Evolutionary conservation across 169 alveolate genomes (phyloP), one percentile per base, ranked within the genome.

Genomic region (Ichthyophthirius multifiliis): DNA sequence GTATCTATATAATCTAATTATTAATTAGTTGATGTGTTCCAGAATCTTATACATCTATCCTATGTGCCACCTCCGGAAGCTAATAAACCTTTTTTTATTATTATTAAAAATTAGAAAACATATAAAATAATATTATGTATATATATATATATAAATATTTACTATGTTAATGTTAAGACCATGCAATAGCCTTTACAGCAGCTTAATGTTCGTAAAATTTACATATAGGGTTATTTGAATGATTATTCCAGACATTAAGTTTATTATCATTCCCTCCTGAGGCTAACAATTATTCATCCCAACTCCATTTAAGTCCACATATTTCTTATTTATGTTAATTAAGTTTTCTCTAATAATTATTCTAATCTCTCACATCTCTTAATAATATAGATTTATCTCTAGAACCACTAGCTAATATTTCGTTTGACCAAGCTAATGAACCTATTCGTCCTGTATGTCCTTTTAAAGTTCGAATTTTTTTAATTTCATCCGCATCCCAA

Each of bases 31-130:
- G 75, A 79, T 18, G 99, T 96, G 89, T 97, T 95, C 99, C 99
- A 98, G 75, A 97, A 95, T 18, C 97, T 94, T 16, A 98, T 97
- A 63, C 96, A 90, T 73, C 98, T 90, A 88, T 98, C 99, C 20
- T 98, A 98, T 15, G 99, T 96, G 3, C 99, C 99, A 12, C 99
- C 99, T 1, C 99, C 99, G 6, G 97, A 89, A 23, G 98, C 98
- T 41, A 98, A 83, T 34, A 97, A 89, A 10, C 71, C 71, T 55
- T 15, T 0, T 27, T 15, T 55, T 55, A 27, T 23, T 27, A 18
- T 3, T 0, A 2, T 3, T 10, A 10, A 15, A 1, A 55, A 27
- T 27, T 15, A 55, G 12, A 27, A 20, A 55, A 3, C 3, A 18
- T 55, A 4, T 1, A 55, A 20, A 1, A 4, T 15, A n/a, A n/a